Evolutionary conservation across 805 yeast species (phyloP).

Genomic region (Lipomyces sp.): DNA sequence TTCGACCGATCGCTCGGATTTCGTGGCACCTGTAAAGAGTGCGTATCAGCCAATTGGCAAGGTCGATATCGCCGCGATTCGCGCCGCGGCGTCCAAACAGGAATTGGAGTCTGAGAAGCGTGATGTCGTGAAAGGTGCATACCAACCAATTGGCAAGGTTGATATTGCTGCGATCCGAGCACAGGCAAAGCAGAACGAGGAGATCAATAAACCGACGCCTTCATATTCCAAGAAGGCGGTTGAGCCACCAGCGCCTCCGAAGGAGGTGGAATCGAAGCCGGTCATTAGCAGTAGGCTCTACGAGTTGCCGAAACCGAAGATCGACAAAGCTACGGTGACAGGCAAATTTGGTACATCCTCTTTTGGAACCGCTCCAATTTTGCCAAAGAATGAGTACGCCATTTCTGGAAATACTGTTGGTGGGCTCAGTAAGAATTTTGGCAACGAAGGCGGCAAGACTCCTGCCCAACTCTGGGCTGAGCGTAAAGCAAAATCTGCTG

Average conservation of each 20-base stretch:
- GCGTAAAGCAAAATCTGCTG: slow-evolving; percentile 54
- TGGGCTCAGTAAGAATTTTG: slow-evolving; percentile 60
- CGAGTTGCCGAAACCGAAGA: slow-evolving; percentile 63
- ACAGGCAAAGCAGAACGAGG: slow-evolving; percentile 31
- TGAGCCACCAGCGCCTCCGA: slow-evolving; percentile 10
- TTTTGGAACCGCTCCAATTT: slow-evolving; percentile 39
- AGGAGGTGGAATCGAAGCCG: slow-evolving; percentile 32
- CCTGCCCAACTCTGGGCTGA: slow-evolving; percentile 98
- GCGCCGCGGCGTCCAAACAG: slow-evolving; percentile 35
- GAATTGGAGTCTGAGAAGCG: slow-evolving; percentile 24
- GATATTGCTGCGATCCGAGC: slow-evolving; percentile 48
- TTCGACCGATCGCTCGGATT: slow-evolving; percentile 11
- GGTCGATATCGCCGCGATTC: slow-evolving; percentile 49
- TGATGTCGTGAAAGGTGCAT: slow-evolving; percentile 44
- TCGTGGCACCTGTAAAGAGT: slow-evolving; percentile 41
- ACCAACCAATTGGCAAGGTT: slow-evolving; percentile 62
- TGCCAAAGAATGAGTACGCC: slow-evolving; percentile 46
- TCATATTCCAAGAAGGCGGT: neutral
- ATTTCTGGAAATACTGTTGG: slow-evolving; percentile 10
- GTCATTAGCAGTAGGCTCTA: slow-evolving; percentile 51
- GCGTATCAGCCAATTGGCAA: slow-evolving; percentile 63
- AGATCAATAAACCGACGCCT: neutral
- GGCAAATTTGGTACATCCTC: slow-evolving; percentile 32
- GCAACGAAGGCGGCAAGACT: slow-evolving; percentile 71
- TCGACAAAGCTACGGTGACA: slow-evolving; percentile 44